Conservation (phyloP, 768 basidiomycete species). For the Daedaleopsis nitida region DNA sequence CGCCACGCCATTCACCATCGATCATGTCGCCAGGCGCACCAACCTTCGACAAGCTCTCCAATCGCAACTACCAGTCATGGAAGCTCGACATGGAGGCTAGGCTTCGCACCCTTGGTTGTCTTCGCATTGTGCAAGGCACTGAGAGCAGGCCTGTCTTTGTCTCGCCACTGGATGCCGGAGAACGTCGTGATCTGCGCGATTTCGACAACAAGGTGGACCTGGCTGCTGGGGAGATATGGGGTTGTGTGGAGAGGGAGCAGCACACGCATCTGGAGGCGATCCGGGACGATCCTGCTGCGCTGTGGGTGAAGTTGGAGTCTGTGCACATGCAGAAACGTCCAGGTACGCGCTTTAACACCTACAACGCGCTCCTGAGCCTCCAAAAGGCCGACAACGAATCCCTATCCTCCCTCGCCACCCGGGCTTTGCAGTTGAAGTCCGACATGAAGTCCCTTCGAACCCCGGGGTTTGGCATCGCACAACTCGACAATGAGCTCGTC, state of each 20-base stretch:
- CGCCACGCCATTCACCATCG: not conserved
- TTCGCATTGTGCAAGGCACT: slow-evolving; percentile 2
- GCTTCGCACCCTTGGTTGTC: not conserved
- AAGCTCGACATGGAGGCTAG: not conserved
- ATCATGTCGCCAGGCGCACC: slow-evolving; percentile 1
- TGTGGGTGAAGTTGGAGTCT: too few relatives aligned
- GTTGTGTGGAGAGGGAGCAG: too few relatives aligned
- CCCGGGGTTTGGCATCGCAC: too few relatives aligned
- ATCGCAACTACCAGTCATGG: slow-evolving; percentile 10
- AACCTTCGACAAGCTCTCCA: slow-evolving; percentile 10
- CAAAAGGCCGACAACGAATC: slow-evolving; percentile 15
- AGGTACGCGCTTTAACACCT: too few relatives aligned
- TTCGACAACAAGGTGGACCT: slow-evolving; percentile 3
- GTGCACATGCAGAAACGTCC: too few relatives aligned
- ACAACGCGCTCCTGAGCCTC: slow-evolving; percentile 19
- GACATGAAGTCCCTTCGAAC: too few relatives aligned
- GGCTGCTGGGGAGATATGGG: slow-evolving; percentile 2
- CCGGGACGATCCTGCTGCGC: too few relatives aligned
- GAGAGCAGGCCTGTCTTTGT: not conserved
- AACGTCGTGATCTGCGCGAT: not conserved
- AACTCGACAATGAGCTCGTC: too few relatives aligned
- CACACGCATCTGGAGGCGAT: too few relatives aligned
- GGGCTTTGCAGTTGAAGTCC: too few relatives aligned
- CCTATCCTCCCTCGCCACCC: slow-evolving; percentile 8
- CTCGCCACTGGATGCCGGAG: not conserved